Percentiles rank a stretch among this genome's conserved stretches.
These are phyloP conservation scores for Knufia petricola DNA, from an alignment of 2,329 filamentous ascomycete species.

Conservation along the genomic window DNA sequence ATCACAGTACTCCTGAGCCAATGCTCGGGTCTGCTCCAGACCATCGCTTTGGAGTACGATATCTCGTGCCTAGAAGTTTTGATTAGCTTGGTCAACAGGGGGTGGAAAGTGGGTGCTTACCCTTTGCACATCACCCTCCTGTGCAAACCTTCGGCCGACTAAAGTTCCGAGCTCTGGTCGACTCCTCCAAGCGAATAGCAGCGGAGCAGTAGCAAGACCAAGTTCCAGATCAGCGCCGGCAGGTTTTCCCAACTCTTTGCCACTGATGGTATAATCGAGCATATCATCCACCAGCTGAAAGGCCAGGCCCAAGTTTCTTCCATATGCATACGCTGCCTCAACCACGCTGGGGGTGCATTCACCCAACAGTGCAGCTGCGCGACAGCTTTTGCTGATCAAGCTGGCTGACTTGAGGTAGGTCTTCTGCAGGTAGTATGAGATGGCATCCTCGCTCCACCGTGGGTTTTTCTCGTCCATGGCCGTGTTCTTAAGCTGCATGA, in stretches of 20 bases:
- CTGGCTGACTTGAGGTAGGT: slow-evolving; percentile 96
- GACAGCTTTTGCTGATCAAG: slow-evolving; percentile 90
- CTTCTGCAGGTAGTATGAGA: slow-evolving; percentile 93
- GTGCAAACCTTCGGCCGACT: slow-evolving; percentile 81
- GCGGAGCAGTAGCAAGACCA: slow-evolving; percentile 82
- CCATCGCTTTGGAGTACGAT: slow-evolving; percentile 76
- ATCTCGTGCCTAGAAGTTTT: slow-evolving; percentile 77
- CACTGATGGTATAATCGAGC: slow-evolving; percentile 87
- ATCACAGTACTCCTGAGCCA: slow-evolving; percentile 84
- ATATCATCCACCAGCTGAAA: slow-evolving; percentile 98
- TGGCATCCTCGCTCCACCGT: slow-evolving; percentile 74
- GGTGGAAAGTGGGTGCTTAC: slow-evolving; percentile 44
- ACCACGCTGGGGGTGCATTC: slow-evolving; percentile 67
- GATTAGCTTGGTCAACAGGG: too few relatives aligned
- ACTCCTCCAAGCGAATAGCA: slow-evolving; percentile 92
- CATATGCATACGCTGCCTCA: slow-evolving; percentile 84
- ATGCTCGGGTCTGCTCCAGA: slow-evolving; percentile 78
- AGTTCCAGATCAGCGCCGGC: slow-evolving; percentile 89
- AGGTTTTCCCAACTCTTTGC: slow-evolving; percentile 81
- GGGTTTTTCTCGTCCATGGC: slow-evolving; percentile 77
- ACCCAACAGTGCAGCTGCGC: slow-evolving; percentile 78
- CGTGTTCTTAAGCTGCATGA: slow-evolving; percentile 99
- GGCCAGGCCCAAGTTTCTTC: slow-evolving; percentile 83
- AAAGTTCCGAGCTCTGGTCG: slow-evolving; percentile 74
- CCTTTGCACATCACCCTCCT: slow-evolving; percentile 72